These are phyloP conservation scores for Teunomyces tritomae DNA, from an alignment of 805 yeast genomes.

Conservation along the genomic window DNA sequence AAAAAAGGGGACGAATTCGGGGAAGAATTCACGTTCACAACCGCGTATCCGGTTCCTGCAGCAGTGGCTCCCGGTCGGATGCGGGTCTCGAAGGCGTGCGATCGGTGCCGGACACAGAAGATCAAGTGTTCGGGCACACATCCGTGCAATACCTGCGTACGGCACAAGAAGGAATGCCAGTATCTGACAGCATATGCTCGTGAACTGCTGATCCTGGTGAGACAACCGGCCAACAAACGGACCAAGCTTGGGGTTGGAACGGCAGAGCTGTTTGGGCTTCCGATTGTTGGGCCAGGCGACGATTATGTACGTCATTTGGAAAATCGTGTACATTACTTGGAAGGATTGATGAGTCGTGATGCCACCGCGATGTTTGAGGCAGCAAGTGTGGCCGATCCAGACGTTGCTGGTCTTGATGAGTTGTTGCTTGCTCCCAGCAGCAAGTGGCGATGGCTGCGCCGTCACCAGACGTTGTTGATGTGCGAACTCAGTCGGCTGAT, in stretches of 20 bases:
- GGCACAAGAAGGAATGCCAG: constrained; percentile 35
- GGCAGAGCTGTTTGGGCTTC: constrained; percentile 18
- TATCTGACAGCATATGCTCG: constrained; percentile 13
- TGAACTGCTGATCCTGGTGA: neutral
- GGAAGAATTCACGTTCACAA: neutral
- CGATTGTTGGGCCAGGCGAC: constrained; percentile 12
- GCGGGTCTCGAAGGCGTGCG: constrained; percentile 54
- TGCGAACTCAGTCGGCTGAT: constrained; percentile 36
- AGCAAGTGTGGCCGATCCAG: constrained; percentile 18
- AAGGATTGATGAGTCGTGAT: constrained; percentile 22
- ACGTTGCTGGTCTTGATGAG: constrained; percentile 13
- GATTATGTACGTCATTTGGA: constrained; percentile 37
- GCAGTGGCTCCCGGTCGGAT: constrained; percentile 16
- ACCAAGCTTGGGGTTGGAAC: constrained; percentile 2
- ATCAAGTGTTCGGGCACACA: constrained; percentile 54
- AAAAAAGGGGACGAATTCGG: neutral
- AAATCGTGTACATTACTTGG: constrained; percentile 40
- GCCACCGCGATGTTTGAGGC: constrained; percentile 11
- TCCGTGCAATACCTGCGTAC: constrained; percentile 50
- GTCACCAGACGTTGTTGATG: constrained; percentile 45
- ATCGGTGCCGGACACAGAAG: constrained; percentile 53
- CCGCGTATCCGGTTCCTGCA: neutral
- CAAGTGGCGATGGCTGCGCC: constrained; percentile 47
- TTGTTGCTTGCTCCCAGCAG: constrained; percentile 27
- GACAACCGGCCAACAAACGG: neutral